Conservation (phyloP, 495 filamentous ascomycete species). For the Xylaria nigripes region DNA sequence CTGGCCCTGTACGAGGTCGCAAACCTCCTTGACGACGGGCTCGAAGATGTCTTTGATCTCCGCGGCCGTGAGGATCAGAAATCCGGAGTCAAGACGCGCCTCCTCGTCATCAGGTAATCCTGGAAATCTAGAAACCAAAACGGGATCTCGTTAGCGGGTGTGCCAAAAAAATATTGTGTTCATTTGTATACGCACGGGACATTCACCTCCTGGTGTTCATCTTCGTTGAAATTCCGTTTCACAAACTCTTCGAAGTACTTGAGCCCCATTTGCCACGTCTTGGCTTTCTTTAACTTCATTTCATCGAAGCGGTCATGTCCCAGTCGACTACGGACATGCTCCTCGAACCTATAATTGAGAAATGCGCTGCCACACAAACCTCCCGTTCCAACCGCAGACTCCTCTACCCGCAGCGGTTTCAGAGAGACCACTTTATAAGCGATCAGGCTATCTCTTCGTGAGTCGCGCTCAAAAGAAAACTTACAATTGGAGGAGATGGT, state of each 20-base stretch:
- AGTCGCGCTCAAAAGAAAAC: constrained; percentile 19
- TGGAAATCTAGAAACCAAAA: constrained; percentile 42
- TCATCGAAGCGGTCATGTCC: constrained; percentile 52
- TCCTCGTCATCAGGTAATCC: constrained; percentile 61
- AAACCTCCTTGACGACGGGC: constrained; percentile 55
- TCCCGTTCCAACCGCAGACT: constrained; percentile 59
- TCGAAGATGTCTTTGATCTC: constrained; percentile 59
- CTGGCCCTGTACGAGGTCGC: constrained; percentile 53
- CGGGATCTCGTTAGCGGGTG: neutral
- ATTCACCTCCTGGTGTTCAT: constrained; percentile 60
- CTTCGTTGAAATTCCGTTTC: constrained; percentile 67
- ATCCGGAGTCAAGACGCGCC: constrained; percentile 54
- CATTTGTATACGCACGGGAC: constrained; percentile 42
- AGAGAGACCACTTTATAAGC: constrained; percentile 57
- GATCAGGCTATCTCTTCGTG: constrained; percentile 46
- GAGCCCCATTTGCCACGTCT: constrained; percentile 67
- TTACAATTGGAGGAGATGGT: too few species aligned
- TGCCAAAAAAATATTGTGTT: neutral
- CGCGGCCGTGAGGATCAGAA: constrained; percentile 52
- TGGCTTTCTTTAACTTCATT: constrained; percentile 50
- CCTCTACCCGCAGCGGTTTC: constrained; percentile 51
- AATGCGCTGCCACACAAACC: constrained; percentile 62
- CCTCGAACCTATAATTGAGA: constrained; percentile 61
- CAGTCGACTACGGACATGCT: constrained; percentile 52
- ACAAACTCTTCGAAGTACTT: constrained; percentile 59